Evolutionary conservation across 345 rosid genomes (phyloP).

Genomic region (Gossypium turneri): DNA sequence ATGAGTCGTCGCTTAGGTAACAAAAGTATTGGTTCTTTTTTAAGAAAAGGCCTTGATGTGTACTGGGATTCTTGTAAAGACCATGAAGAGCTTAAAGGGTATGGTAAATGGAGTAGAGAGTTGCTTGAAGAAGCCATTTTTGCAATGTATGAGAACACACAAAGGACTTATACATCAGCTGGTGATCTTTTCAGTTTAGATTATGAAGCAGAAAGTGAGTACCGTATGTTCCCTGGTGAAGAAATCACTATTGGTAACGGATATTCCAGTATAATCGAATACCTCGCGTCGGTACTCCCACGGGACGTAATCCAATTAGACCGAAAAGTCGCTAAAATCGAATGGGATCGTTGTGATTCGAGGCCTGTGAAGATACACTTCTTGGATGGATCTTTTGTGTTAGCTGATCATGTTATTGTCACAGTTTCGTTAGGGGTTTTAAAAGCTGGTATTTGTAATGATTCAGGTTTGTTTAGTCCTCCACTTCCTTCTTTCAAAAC

Average conservation of each 20-base stretch:
- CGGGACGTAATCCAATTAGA: constrained; percentile 59
- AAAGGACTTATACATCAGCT: constrained; percentile 88
- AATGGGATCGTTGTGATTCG: constrained; percentile 53
- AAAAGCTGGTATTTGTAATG: constrained; percentile 58
- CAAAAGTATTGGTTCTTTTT: constrained; percentile 59
- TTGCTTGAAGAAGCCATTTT: constrained; percentile 69
- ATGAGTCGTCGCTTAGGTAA: constrained; percentile 28
- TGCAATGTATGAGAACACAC: constrained; percentile 62
- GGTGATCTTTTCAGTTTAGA: constrained; percentile 67
- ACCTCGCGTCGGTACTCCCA: constrained; percentile 76
- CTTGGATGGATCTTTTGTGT: constrained; percentile 63
- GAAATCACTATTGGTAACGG: constrained; percentile 97
- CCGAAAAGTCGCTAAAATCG: constrained; percentile 53
- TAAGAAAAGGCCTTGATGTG: constrained; percentile 49
- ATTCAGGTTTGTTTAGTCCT: constrained; percentile 65
- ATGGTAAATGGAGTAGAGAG: constrained; percentile 47
- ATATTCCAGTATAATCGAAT: constrained; percentile 50
- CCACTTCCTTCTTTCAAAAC: constrained; percentile 69
- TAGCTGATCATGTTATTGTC: constrained; percentile 83
- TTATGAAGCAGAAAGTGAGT: constrained; percentile 82
- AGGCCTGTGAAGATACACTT: constrained; percentile 78
- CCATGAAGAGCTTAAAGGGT: constrained; percentile 29
- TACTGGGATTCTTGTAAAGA: constrained; percentile 43
- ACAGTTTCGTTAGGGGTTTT: constrained; percentile 93
- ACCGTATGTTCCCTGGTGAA: constrained; percentile 83